These are phyloP conservation scores for Naumovozyma dairenensis DNA, from an alignment of 805 yeast species.

Conservation along the genomic window DNA sequence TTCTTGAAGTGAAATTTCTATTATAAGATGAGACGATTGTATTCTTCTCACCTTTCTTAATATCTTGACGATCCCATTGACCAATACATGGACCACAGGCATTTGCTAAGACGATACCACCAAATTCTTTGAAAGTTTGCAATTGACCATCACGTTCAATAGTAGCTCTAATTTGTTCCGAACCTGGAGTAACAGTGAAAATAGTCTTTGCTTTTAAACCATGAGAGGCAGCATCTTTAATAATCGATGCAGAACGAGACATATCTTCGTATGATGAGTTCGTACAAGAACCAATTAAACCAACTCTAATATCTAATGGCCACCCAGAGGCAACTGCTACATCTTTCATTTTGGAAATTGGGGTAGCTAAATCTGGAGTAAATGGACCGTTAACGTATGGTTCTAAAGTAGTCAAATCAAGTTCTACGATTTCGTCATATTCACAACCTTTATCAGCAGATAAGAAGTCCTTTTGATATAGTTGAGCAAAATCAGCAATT, in stretches of 20 bases:
- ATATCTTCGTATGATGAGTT: conserved; percentile 97
- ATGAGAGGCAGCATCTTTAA: conserved; percentile 79
- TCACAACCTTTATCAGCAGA: conserved; percentile 87
- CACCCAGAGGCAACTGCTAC: conserved; percentile 78
- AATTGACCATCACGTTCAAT: conserved; percentile 94
- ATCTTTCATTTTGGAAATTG: conserved; percentile 77
- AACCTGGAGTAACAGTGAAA: conserved; percentile 94
- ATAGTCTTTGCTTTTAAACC: conserved; percentile 89
- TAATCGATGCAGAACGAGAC: conserved; percentile 92
- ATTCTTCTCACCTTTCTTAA: conserved; percentile 89
- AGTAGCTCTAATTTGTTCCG: conserved; percentile 97
- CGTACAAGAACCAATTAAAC: conserved; percentile 97
- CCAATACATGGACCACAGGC: conserved; percentile 99
- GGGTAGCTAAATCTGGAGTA: conserved; percentile 96
- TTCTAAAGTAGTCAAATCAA: conserved; percentile 80
- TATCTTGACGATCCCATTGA: conserved; percentile 95
- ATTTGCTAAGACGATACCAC: conserved; percentile 90
- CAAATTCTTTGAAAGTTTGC: conserved; percentile 78
- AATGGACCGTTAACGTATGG: conserved; percentile 97
- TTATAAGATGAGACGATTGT: conserved; percentile 95
- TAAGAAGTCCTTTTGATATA: conserved; percentile 58
- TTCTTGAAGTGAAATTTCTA: conserved; percentile 97
- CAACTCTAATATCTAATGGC: conserved; percentile 90
- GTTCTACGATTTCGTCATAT: conserved; percentile 88
- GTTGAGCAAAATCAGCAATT: conserved; percentile 71